Evolutionary conservation across 495 filamentous ascomycete species (phyloP).

Genomic region (Amphirosellinia nigrospora): DNA sequence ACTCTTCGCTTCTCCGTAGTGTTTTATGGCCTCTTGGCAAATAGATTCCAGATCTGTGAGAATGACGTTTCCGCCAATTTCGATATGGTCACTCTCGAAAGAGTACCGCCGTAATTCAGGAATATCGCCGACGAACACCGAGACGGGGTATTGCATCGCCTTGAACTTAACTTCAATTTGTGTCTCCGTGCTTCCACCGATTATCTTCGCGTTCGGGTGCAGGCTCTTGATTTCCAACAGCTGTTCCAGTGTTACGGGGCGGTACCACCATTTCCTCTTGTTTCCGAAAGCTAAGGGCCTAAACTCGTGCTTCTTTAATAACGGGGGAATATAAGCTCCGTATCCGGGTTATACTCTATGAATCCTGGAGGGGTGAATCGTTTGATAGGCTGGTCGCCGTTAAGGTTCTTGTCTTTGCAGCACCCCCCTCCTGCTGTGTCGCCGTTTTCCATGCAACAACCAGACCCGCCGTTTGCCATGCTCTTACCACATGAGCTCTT

Average conservation of each 20-base stretch:
- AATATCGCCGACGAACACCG: constrained; percentile 93
- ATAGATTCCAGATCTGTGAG: constrained; percentile 82
- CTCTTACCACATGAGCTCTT: constrained; percentile 61
- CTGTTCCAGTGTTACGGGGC: constrained; percentile 86
- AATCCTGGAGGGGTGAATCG: constrained; percentile 82
- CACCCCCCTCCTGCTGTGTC: constrained; percentile 56
- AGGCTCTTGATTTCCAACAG: constrained; percentile 87
- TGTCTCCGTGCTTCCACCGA: constrained; percentile 94
- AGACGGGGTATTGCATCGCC: constrained; percentile 84
- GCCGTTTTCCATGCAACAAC: constrained; percentile 73
- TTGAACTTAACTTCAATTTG: constrained; percentile 99
- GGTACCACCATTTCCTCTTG: constrained; percentile 92
- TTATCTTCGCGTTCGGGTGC: constrained; percentile 88
- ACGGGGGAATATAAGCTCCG: constrained; percentile 94
- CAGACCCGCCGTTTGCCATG: constrained; percentile 64
- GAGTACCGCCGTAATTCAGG: constrained; percentile 80
- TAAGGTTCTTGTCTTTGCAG: constrained; percentile 57
- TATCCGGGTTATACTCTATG: constrained; percentile 90
- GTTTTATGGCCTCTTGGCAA: constrained; percentile 75
- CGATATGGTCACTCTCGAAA: constrained; percentile 78
- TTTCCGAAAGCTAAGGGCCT: constrained; percentile 88
- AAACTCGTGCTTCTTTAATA: constrained; percentile 80
- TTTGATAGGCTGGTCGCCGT: constrained; percentile 63
- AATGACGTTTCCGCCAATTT: constrained; percentile 90
- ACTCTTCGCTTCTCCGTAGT: constrained; percentile 72